Percentiles rank a stretch among this genome's conserved stretches.
Evolutionary conservation across 1,284 basidiomycete species (phyloP).

Genomic region (Ganoderma sp.): DNA sequence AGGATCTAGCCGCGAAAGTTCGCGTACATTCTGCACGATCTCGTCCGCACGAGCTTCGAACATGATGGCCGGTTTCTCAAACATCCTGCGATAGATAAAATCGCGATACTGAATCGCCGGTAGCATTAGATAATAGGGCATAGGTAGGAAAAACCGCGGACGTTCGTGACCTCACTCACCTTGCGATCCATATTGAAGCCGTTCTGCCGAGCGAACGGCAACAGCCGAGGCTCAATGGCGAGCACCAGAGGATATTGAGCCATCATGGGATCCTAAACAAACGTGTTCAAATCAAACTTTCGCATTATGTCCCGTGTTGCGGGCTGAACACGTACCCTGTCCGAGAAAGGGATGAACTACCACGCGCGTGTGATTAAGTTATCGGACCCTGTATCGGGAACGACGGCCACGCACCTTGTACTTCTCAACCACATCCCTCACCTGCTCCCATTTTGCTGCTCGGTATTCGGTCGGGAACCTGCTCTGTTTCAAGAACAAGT

Average conservation of each 20-base stretch:
- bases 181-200: constrained; percentile 78
- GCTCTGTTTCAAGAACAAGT: constrained; percentile 68
- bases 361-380: constrained; percentile 25
- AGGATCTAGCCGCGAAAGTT: constrained; percentile 67
- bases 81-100: constrained; percentile 83
- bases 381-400: constrained; percentile 16
- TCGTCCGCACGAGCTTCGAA: constrained; percentile 62
- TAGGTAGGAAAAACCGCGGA: constrained; percentile 14
- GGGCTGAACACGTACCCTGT: constrained; percentile 52
- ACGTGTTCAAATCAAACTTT: constrained; percentile 20
- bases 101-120: constrained; percentile 66
- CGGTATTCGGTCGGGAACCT: constrained; percentile 60
- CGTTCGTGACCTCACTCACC: constrained; percentile 44
- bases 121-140: constrained; percentile 17
- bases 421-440: constrained; percentile 68
- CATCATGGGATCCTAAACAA: constrained; percentile 71
- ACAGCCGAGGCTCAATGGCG: constrained; percentile 74
- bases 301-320: constrained; percentile 6
- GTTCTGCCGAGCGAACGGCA: constrained; percentile 71
- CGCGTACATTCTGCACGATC: constrained; percentile 68
- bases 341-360: constrained; percentile 77
- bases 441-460: constrained; percentile 62
- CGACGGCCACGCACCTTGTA: constrained; percentile 58
- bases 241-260: constrained; percentile 74
- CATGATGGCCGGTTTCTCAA: constrained; percentile 61